These are phyloP conservation scores for Gossypium aridum DNA, from an alignment of 441 rosid genomes.

Conservation along the genomic window DNA sequence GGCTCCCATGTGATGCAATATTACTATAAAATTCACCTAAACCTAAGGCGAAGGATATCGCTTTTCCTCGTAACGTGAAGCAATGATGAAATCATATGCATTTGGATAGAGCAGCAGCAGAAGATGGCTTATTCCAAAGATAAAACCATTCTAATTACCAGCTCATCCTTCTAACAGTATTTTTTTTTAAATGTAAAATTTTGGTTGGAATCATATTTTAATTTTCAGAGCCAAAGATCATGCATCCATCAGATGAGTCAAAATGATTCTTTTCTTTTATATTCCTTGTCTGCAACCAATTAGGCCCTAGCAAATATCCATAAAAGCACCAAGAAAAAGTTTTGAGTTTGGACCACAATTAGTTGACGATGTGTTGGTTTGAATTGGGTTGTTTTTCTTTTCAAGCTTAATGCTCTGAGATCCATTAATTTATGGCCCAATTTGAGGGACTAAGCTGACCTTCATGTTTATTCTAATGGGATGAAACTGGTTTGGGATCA, in stretches of 20 bases:
- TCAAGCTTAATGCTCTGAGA: background rate
- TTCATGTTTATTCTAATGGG: background rate
- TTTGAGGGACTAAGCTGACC: background rate
- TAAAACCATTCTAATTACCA: background rate
- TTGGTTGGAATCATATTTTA: too few relatives aligned
- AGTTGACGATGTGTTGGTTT: background rate
- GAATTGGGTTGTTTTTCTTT: background rate
- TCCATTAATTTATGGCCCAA: slow-evolving; percentile 1
- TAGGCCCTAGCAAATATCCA: background rate
- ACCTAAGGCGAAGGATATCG: background rate
- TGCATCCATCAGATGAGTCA: background rate
- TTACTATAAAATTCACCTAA: background rate
- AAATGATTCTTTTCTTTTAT: background rate
- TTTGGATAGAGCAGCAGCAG: background rate
- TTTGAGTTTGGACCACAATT: background rate
- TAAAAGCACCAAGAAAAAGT: background rate
- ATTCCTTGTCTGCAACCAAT: background rate
- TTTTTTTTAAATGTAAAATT: background rate
- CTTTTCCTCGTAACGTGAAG: background rate
- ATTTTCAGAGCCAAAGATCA: background rate
- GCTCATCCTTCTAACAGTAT: background rate
- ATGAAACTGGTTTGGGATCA: too few relatives aligned
- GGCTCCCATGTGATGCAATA: background rate
- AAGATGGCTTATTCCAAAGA: background rate
- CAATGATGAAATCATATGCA: background rate